Conservation (phyloP, 2,329 filamentous ascomycete species). For the Graphium sp. region DNA sequence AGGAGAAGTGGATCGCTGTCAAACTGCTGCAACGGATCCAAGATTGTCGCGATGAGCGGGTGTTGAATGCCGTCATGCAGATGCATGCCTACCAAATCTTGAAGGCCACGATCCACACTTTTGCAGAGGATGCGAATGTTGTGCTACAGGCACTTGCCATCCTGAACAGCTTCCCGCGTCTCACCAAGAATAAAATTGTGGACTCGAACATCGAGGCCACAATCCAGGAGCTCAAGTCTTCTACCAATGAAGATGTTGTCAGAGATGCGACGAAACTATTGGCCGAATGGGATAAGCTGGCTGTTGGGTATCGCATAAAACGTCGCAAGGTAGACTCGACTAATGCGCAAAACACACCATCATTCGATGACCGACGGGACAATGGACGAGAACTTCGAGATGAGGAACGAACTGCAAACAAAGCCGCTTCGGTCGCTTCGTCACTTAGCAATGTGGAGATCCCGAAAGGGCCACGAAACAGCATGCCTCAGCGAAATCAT, state of each 20-base stretch:
- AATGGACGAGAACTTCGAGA: too few relatives aligned
- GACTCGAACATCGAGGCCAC: constrained; percentile 88
- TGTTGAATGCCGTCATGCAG: constrained; percentile 75
- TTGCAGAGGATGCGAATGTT: constrained; percentile 79
- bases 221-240: constrained; percentile 49
- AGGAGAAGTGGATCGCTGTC: constrained; percentile 98
- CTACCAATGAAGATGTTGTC: constrained; percentile 59
- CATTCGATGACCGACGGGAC: constrained; percentile 18
- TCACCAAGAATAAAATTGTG: constrained; percentile 93
- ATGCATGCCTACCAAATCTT: constrained; percentile 97
- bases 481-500: constrained; percentile 30
- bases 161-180: constrained; percentile 69
- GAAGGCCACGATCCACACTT: constrained; percentile 70
- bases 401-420: constrained; percentile 17
- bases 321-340: constrained; percentile 71
- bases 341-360: constrained; percentile 24
- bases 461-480: constrained; percentile 44
- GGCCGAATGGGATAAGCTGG: constrained; percentile 74
- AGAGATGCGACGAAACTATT: constrained; percentile 55
- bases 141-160: constrained; percentile 81
- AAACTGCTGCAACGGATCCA: constrained; percentile 86
- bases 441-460: constrained; percentile 30
- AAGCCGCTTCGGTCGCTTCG: constrained; percentile 22
- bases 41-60: constrained; percentile 68
- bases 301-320: constrained; percentile 84